Conservation (phyloP, 139 green algal species). For the Volvox reticuliferus region DNA sequence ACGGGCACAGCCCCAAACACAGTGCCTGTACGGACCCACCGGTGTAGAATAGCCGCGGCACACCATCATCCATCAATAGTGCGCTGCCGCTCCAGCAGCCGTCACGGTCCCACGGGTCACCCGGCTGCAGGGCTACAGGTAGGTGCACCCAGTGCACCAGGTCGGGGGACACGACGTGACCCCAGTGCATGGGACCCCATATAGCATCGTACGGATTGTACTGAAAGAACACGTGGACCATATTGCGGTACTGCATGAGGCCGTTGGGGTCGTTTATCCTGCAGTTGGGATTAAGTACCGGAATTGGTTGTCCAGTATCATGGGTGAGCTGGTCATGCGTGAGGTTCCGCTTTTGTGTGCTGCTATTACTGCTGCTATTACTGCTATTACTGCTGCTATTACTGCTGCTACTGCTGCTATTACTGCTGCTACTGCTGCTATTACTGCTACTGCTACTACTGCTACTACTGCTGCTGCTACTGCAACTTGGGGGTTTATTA, state of each 20-base stretch:
- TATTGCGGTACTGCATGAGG: slow-evolving; percentile 37
- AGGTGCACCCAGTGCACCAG: slow-evolving; percentile 59
- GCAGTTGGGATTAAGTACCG: background rate
- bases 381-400: too few relatives aligned
- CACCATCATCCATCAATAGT: background rate
- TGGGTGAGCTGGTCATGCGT: too few relatives aligned
- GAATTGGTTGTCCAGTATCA: too few relatives aligned
- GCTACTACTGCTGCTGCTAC: too few relatives aligned
- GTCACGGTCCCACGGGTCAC: slow-evolving; percentile 55
- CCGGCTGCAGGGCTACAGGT: slow-evolving; percentile 52
- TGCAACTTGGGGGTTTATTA: too few relatives aligned
- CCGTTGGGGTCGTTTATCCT: slow-evolving; percentile 48
- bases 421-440: too few relatives aligned
- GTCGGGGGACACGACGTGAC: slow-evolving; percentile 53
- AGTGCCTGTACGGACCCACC: slow-evolving; percentile 25
- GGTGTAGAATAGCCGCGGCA: slow-evolving; percentile 62
- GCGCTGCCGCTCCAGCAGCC: slow-evolving; percentile 64
- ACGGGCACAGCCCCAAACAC: too few relatives aligned
- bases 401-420: too few relatives aligned
- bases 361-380: too few relatives aligned
- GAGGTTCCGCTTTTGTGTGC: too few relatives aligned
- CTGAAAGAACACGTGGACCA: slow-evolving; percentile 48
- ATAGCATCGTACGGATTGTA: slow-evolving; percentile 50
- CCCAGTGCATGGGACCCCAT: slow-evolving; percentile 59
- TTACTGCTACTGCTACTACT: too few relatives aligned